Percentiles rank a stretch among this genome's conserved stretches.
These are phyloP conservation scores for Penicillium digitatum DNA, from an alignment of 2,329 filamentous ascomycete species.

Conservation along the genomic window DNA sequence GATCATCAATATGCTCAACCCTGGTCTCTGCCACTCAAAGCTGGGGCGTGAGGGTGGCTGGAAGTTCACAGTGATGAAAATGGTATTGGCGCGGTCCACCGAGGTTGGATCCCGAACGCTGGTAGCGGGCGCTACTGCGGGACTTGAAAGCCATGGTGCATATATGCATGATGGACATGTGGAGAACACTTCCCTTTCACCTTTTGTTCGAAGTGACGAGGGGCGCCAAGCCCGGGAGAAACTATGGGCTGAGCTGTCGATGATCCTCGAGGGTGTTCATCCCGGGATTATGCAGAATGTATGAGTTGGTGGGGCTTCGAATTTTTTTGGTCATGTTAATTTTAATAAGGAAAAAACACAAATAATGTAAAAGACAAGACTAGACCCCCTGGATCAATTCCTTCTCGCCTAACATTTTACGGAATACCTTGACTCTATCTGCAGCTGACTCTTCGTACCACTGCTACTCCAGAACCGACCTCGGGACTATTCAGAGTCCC, in stretches of 20 bases:
- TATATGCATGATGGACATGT: conserved; percentile 43
- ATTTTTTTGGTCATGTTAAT: neutral
- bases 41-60: conserved; percentile 39
- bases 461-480: neutral
- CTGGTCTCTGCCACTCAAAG: conserved; percentile 51
- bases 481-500: neutral
- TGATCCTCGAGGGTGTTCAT: conserved; percentile 42
- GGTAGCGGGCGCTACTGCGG: conserved; percentile 37
- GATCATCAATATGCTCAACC: conserved; percentile 51
- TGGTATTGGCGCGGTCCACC: conserved; percentile 41
- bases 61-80: conserved; percentile 13
- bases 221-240: conserved; percentile 38
- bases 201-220: conserved; percentile 41
- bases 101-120: conserved; percentile 50
- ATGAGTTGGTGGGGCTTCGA: neutral
- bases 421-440: neutral
- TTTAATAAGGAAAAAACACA: neutral
- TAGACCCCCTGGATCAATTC: neutral
- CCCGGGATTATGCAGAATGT: conserved; percentile 36
- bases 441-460: neutral
- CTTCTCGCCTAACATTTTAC: neutral
- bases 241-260: conserved; percentile 45
- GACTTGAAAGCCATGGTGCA: conserved; percentile 45
- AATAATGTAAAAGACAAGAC: neutral
- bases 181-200: conserved; percentile 25